Base-by-base conservation (phyloP, 2,329 filamentous ascomycete genomes). In the Dothidotthia symphoricarpi region DNA sequence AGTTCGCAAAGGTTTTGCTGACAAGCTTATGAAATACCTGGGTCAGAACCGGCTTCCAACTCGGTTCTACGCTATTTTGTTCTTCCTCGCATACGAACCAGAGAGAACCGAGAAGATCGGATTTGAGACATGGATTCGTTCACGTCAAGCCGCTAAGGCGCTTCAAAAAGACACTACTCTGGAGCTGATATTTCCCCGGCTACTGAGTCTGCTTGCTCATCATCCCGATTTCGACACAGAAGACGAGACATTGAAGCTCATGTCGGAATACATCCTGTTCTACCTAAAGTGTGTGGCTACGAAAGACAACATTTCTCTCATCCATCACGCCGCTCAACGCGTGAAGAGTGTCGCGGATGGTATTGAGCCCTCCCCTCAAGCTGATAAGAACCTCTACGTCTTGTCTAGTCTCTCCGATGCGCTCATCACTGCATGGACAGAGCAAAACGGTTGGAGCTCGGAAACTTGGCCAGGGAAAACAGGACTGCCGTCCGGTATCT, bases 1-100 rank as follows among this genome's bases (percentile, higher is more conserved):
- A 48, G 88, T 97, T 17, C 84, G 93, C 24, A 78, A 77, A 31
- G 80, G 78, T 2, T 97, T 98, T 56, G 76, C 93, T 36, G 81
- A 83, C 56, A 89, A 90, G 54, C 73, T 98, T 27, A 93, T 95
- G 68, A 96, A 95, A 68, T 91, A 95, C 57, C 78, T 97, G 4
- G 85, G 86, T 8, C 80, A 85, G 36, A 78, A 78, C 38, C 81
- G 77, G 51, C 75, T 95, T 2, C 76, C 81, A 1, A 72, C 77
- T 10, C 82, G 91, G 8, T 98, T 94, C 75, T 93, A 95, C 65
- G 86, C 88, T 0, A 83, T 95, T 27, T 76, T 95, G 5, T 97
- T 96, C 70, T 72, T 97, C 28, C 85, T 89, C 22, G 91, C 93
- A 1, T 96, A 93, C 62, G 93, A 98, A 68, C 93, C 91, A 0